A percentile compares a stretch with the other conserved stretches of the same genome.
Evolutionary conservation across 345 rosid genomes (phyloP).

Genomic region (Gossypium bickii): DNA sequence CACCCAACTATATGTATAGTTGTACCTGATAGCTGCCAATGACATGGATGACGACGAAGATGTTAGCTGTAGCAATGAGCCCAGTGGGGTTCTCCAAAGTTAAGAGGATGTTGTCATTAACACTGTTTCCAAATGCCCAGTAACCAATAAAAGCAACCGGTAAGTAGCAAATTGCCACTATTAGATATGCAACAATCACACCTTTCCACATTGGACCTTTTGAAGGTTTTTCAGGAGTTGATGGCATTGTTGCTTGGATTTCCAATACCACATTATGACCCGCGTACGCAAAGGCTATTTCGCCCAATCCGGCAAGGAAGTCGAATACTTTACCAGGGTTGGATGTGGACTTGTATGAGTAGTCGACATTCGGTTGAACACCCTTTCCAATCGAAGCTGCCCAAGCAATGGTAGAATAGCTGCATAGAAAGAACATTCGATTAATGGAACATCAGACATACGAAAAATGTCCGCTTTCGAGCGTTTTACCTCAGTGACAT

Average conservation of each 20-base stretch:
- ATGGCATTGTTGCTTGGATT: slow-evolving; percentile 90
- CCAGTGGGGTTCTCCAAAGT: slow-evolving; percentile 55
- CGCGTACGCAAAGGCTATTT: slow-evolving; percentile 76
- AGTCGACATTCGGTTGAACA: slow-evolving; percentile 43
- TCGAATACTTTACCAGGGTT: slow-evolving; percentile 34
- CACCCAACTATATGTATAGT: neutral
- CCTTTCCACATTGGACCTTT: slow-evolving; percentile 86
- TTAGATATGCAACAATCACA: slow-evolving; percentile 56
- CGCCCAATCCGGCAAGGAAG: slow-evolving; percentile 75
- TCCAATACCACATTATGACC: slow-evolving; percentile 83
- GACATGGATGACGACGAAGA: slow-evolving; percentile 76
- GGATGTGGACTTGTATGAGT: slow-evolving; percentile 41
- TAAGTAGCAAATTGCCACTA: slow-evolving; percentile 74
- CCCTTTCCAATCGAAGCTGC: slow-evolving; percentile 42
- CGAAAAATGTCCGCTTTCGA: neutral
- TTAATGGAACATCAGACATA: neutral
- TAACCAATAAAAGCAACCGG: slow-evolving; percentile 73
- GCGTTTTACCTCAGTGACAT: slow-evolving; percentile 62
- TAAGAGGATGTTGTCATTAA: slow-evolving; percentile 69
- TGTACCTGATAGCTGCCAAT: slow-evolving; percentile 82
- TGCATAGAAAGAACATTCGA: slow-evolving; percentile 12
- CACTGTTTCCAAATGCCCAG: slow-evolving; percentile 50
- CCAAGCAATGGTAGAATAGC: slow-evolving; percentile 82
- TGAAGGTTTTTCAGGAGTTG: slow-evolving; percentile 77
- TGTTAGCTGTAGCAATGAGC: slow-evolving; percentile 69